These are phyloP conservation scores for Acarospora socialis DNA, from an alignment of 2,329 filamentous ascomycete species.

Conservation along the genomic window DNA sequence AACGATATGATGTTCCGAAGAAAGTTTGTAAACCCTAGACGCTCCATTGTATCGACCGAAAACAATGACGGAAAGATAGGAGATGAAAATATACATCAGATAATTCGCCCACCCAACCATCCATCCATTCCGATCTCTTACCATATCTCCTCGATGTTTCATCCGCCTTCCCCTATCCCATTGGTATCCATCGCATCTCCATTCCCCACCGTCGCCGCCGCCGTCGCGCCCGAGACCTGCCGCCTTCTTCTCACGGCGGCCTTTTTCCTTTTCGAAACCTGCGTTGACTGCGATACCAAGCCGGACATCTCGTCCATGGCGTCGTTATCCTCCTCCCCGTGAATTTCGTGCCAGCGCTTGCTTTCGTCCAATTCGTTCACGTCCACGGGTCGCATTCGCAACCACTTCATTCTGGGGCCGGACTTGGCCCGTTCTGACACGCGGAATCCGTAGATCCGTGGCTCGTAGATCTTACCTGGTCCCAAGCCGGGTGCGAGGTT, in stretches of 20 bases:
- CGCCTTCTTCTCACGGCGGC: slow-evolving; percentile 27
- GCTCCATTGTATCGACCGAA: too few relatives aligned
- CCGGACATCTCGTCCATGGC: too few relatives aligned
- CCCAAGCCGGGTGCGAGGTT: slow-evolving; percentile 87
- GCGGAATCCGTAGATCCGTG: slow-evolving; percentile 90
- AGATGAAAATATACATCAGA: too few relatives aligned
- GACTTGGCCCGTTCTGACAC: slow-evolving; percentile 82
- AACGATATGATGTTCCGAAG: too few relatives aligned
- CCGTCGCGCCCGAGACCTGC: slow-evolving; percentile 20
- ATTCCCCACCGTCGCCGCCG: slow-evolving; percentile 15
- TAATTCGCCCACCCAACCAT: too few relatives aligned
- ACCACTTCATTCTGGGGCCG: slow-evolving; percentile 93
- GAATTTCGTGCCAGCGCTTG: slow-evolving; percentile 20
- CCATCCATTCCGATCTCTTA: too few relatives aligned
- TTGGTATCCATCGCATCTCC: slow-evolving; percentile 24
- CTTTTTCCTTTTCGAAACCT: slow-evolving; percentile 28
- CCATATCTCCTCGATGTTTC: too few relatives aligned
- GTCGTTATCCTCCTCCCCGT: slow-evolving; percentile 23
- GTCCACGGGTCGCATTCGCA: slow-evolving; percentile 69
- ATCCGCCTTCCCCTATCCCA: slow-evolving; percentile 17
- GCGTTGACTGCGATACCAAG: slow-evolving; percentile 25
- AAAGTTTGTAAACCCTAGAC: too few relatives aligned
- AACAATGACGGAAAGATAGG: too few relatives aligned
- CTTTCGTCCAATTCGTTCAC: slow-evolving; percentile 71
- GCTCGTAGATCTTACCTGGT: slow-evolving; percentile 72